Percentiles rank a stretch among this genome's conserved stretches.
phyloP scores from a whole-genome alignment of 164 flowering plant genomes.

The Annona cherimola region DNA sequence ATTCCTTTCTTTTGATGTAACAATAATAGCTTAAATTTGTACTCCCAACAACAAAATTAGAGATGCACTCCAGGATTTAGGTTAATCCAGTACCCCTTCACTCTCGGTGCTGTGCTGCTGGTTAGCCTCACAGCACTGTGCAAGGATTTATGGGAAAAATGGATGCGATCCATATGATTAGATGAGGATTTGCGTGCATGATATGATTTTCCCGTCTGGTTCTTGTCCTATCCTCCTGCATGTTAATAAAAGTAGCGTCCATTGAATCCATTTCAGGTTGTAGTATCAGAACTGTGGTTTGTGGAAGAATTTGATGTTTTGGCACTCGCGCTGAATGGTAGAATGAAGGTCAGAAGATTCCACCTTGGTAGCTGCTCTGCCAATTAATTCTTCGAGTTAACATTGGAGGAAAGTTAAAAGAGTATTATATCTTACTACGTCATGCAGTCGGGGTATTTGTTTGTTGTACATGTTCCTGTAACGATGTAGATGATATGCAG shows the following conservation, averaged over 20 bases:
- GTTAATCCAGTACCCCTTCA: too few relatives aligned
- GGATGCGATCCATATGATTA: not conserved
- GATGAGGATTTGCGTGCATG: not conserved
- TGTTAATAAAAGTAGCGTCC: not conserved
- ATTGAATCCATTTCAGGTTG: slow-evolving; percentile 44
- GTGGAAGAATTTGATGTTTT: slow-evolving; percentile 87
- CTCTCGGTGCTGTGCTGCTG: too few relatives aligned
- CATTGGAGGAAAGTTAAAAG: too few relatives aligned
- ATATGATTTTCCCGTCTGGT: not conserved
- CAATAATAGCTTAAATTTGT: too few relatives aligned
- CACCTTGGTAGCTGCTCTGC: slow-evolving; percentile 47
- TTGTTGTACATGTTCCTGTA: not conserved
- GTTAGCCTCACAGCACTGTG: too few relatives aligned
- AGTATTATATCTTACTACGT: not conserved
- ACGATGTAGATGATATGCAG: not conserved
- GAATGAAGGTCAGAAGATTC: slow-evolving; percentile 58
- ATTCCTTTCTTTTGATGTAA: too few relatives aligned
- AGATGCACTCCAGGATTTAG: too few relatives aligned
- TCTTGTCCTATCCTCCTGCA: not conserved
- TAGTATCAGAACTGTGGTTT: slow-evolving; percentile 83
- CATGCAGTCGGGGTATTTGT: not conserved
- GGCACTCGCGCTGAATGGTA: slow-evolving; percentile 89
- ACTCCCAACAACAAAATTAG: too few relatives aligned
- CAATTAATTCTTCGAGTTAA: not conserved
- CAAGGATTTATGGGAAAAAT: too few relatives aligned